Base-by-base conservation (phyloP, 2,329 filamentous ascomycete genomes). In the Colletotrichum ledebouriae region DNA sequence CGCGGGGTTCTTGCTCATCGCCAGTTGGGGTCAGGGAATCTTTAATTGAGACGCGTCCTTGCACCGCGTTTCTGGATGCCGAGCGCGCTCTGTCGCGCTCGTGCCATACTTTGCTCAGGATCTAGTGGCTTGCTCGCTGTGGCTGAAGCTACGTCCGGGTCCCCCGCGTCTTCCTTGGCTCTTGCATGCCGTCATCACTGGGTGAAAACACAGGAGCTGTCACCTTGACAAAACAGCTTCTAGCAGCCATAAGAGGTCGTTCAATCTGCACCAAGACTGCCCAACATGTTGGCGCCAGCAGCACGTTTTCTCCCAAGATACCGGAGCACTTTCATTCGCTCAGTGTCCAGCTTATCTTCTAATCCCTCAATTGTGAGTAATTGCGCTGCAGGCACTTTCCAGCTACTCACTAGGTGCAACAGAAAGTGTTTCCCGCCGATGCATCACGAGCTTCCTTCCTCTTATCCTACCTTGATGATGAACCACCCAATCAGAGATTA, bases 371-470 rank as follows among this genome's bases (percentile, higher is more conserved):
- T 89, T 74, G 87, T 89, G 73, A 78, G 85, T 79, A 9, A 29
- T 42, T 4, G 22, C 29, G n/a, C n/a, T 4, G 11, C 22, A 34
- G 22, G 10, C 46, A 29, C 29, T 29, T 29, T 29, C 29, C 29
- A 29, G 6, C 29, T 29, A 29, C 4, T 29, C 1, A 29, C 29
- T 29, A 29, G 29, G 7, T 29, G 37, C 42, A 33, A 11, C 47
- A 91, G 89, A 89, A 89, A 83, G 84, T 87, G 62, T 87, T 89
- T 72, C 83, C 84, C 29, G 79, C 85, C 68, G 79, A 83, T 2
- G 73, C 80, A 7, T 75, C 81, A 2, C 80, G 83, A 1, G 79
- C 81, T 44, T 79, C 79, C 1, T 83, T 89, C 74, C 79, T 89
- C 37, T 83, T 92, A 34, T 87, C 86, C 47, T 86, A 88, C 71